phyloP scores from a whole-genome alignment of 1,284 basidiomycete species.

The Neonothopanus nambi region DNA sequence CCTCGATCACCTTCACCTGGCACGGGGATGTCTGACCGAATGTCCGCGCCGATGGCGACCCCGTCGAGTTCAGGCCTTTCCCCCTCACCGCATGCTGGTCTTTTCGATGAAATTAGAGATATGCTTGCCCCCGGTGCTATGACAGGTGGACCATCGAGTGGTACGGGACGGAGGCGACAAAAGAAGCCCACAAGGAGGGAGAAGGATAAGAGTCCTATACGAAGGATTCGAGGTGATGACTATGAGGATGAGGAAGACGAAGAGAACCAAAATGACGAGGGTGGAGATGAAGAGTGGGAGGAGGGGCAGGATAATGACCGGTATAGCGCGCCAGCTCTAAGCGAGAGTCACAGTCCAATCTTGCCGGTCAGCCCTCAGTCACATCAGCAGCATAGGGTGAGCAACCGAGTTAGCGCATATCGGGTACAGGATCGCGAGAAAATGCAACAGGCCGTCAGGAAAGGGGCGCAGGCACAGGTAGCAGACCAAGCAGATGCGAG shows the following conservation, averaged over 20 bases:
- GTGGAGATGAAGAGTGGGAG: slow-evolving; percentile 6
- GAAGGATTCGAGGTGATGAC: slow-evolving; percentile 10
- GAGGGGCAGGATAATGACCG: slow-evolving; percentile 6
- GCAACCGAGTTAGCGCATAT: slow-evolving; percentile 9
- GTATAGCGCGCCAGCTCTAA: slow-evolving; percentile 33
- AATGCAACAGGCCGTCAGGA: neutral
- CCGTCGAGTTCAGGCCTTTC: slow-evolving; percentile 1
- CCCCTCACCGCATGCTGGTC: slow-evolving; percentile 1
- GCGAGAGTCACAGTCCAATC: slow-evolving; percentile 36
- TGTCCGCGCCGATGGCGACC: neutral
- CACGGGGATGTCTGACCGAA: neutral
- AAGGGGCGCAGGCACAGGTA: neutral
- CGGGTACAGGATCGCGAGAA: slow-evolving; percentile 7
- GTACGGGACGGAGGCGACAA: neutral
- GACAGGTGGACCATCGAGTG: neutral
- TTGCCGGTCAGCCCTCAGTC: slow-evolving; percentile 33
- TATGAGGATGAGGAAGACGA: slow-evolving; percentile 3
- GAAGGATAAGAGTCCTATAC: slow-evolving; percentile 8
- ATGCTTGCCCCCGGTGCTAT: slow-evolving; percentile 12
- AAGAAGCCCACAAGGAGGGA: neutral
- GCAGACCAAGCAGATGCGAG: neutral
- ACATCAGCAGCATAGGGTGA: neutral
- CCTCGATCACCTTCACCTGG: slow-evolving; percentile 5
- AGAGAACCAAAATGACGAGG: neutral
- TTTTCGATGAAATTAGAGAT: slow-evolving; percentile 14